A percentile compares a stretch with the other conserved stretches of the same genome.
These are phyloP conservation scores for Lentinula guzmanii DNA, from an alignment of 768 basidiomycete species.

Conservation along the genomic window DNA sequence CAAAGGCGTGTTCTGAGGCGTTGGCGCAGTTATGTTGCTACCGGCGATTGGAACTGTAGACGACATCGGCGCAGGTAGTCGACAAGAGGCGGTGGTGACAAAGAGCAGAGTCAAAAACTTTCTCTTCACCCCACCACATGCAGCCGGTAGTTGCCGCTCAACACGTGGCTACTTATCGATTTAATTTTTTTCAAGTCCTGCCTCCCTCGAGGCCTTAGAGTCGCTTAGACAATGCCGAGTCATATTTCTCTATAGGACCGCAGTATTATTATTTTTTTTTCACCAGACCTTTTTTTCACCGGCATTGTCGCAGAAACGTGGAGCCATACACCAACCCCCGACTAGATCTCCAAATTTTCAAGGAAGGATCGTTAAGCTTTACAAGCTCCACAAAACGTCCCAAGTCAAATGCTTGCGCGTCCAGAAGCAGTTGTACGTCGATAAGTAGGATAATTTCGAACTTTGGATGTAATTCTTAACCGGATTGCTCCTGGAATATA, in stretches of 20 bases:
- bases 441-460: neutral
- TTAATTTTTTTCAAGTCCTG: neutral
- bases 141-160: neutral
- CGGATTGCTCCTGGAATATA: conserved; percentile 31
- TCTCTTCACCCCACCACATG: neutral
- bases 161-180: neutral
- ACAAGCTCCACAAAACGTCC: conserved; percentile 44
- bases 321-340: conserved; percentile 40
- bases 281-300: neutral
- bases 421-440: conserved; percentile 46
- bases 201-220: too few relatives aligned
- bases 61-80: conserved; percentile 42
- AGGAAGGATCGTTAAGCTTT: conserved; percentile 42
- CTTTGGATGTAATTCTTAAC: neutral
- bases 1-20: conserved; percentile 90
- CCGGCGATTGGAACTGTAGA: conserved; percentile 60
- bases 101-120: neutral
- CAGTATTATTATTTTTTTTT: too few relatives aligned
- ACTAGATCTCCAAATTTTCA: conserved; percentile 44
- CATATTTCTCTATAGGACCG: too few relatives aligned
- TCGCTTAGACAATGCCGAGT: too few relatives aligned
- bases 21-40: conserved; percentile 74
- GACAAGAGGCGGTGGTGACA: neutral
- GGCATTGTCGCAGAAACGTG: neutral
- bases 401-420: conserved; percentile 34